phyloP scores from a whole-genome alignment of 768 basidiomycete genomes.

The Tephrocybe sp. region DNA sequence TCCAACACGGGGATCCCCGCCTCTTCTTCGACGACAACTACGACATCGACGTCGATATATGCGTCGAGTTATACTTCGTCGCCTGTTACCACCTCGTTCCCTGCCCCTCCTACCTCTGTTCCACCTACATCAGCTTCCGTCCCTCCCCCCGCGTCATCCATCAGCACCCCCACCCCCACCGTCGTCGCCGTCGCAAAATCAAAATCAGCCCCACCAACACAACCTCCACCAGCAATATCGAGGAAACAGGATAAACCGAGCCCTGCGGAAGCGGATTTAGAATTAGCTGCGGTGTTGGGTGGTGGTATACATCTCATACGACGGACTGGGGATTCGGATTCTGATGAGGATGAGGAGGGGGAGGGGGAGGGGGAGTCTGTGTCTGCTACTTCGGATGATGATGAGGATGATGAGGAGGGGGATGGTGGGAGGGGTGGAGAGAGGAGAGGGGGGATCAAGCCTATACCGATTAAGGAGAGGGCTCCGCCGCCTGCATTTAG shows the following conservation, averaged over 20 bases:
- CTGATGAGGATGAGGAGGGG: slow-evolving; percentile 22
- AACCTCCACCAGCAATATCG: background rate
- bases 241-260: background rate
- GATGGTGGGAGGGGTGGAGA: slow-evolving; percentile 13
- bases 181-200: background rate
- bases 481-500: slow-evolving; percentile 56
- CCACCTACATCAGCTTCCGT: too few species aligned
- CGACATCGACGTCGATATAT: too few species aligned
- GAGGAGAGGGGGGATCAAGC: slow-evolving; percentile 35
- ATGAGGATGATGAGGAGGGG: background rate
- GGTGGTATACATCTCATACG: slow-evolving; percentile 41
- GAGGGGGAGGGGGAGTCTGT: background rate
- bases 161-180: too few species aligned
- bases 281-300: slow-evolving; percentile 41
- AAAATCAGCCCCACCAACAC: background rate
- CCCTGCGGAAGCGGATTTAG: slow-evolving; percentile 40
- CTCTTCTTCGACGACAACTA: background rate
- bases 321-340: slow-evolving; percentile 29
- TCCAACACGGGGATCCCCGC: background rate
- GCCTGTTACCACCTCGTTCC: too few species aligned
- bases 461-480: slow-evolving; percentile 58
- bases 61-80: too few species aligned
- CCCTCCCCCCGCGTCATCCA: too few species aligned
- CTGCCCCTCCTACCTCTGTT: too few species aligned
- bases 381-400: background rate